Evolutionary conservation across 768 basidiomycete genomes (phyloP).

Genomic region (Naganishia randhawae): DNA sequence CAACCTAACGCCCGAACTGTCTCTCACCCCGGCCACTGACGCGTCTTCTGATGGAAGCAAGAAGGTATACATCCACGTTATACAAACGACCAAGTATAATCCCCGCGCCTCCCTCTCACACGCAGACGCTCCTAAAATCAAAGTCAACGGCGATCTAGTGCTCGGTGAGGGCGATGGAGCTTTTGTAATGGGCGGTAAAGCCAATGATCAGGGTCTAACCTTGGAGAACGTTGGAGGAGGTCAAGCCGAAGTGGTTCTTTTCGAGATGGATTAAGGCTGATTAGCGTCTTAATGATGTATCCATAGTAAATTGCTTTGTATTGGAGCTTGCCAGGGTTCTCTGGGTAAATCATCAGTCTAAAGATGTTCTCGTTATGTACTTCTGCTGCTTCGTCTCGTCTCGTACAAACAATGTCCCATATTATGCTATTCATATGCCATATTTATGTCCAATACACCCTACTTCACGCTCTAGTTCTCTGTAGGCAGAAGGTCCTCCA

Average conservation of each 20-base stretch:
- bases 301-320: neutral
- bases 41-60: constrained; percentile 41
- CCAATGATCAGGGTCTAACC: constrained; percentile 52
- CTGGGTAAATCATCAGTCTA: no score
- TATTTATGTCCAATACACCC: neutral
- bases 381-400: neutral
- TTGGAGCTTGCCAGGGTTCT: no score
- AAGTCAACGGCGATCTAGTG: constrained; percentile 53
- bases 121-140: constrained; percentile 59
- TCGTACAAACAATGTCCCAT: neutral
- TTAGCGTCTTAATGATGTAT: neutral
- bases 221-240: constrained; percentile 62
- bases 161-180: constrained; percentile 84
- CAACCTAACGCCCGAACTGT: constrained; percentile 9
- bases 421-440: neutral
- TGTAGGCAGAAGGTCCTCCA: neutral
- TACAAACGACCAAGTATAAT: constrained; percentile 81
- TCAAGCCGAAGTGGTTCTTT: constrained; percentile 71
- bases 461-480: neutral
- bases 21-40: constrained; percentile 20
- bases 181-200: constrained; percentile 60
- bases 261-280: constrained; percentile 60
- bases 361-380: no score
- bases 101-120: constrained; percentile 52
- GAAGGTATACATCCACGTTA: constrained; percentile 78